These are phyloP conservation scores for Pichia sporocuriosa DNA, from an alignment of 805 yeast species.

Conservation along the genomic window DNA sequence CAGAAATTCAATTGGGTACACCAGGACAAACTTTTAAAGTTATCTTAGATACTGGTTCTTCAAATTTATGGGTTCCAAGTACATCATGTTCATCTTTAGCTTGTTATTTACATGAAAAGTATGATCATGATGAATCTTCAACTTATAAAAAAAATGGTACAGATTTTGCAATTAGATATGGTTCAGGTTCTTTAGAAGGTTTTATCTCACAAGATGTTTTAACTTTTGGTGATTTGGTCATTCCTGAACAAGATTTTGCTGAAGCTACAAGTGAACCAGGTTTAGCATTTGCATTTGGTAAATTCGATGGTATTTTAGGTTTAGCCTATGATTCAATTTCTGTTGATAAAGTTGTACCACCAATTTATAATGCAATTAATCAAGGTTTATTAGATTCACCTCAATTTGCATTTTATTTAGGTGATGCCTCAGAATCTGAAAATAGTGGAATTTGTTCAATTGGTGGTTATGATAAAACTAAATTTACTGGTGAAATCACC, in stretches of 20 bases:
- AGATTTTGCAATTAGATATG: conserved; percentile 80
- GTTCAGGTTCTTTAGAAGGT: conserved; percentile 90
- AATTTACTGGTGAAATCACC: conserved; percentile 76
- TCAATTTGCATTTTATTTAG: conserved; percentile 86
- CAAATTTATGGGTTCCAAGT: conserved; percentile 96
- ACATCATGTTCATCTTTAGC: conserved; percentile 87
- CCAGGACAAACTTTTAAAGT: conserved; percentile 94
- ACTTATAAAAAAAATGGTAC: conserved; percentile 84
- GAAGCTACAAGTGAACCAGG: conserved; percentile 98
- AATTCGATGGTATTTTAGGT: conserved; percentile 96
- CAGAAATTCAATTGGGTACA: conserved; percentile 86
- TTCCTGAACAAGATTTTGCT: conserved; percentile 88
- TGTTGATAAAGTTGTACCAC: conserved; percentile 86
- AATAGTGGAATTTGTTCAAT: conserved; percentile 90
- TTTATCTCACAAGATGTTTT: conserved; percentile 82
- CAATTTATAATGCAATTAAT: conserved; percentile 81
- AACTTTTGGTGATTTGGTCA: conserved; percentile 73
- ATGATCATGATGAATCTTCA: conserved; percentile 76
- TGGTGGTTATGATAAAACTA: conserved; percentile 83
- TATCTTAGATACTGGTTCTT: conserved; percentile 91
- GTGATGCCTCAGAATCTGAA: conserved; percentile 61
- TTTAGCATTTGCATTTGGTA: conserved; percentile 95
- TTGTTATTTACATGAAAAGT: conserved; percentile 88
- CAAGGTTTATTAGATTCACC: conserved; percentile 77
- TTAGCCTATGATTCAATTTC: conserved; percentile 89